phyloP scores from a whole-genome alignment of 768 basidiomycete genomes.

The Suillus americanus region DNA sequence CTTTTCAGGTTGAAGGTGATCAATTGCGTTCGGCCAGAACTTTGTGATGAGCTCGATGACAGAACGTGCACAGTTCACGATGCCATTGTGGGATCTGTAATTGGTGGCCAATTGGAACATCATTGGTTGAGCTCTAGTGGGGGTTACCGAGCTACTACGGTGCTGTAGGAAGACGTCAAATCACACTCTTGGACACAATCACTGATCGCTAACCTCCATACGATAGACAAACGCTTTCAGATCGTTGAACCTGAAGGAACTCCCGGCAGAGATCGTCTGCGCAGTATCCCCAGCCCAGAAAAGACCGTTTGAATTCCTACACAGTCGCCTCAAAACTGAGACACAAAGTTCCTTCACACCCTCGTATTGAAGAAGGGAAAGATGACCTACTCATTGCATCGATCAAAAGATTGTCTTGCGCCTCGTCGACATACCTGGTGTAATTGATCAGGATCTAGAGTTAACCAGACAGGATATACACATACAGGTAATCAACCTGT shows the following conservation, averaged over 20 bases:
- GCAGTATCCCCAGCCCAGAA: conserved; percentile 85
- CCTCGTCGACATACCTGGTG: conserved; percentile 70
- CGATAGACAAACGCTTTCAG: conserved; percentile 66
- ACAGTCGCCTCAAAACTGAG: conserved; percentile 60
- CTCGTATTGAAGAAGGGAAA: neutral
- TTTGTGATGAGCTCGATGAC: conserved; percentile 57
- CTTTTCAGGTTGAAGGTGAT: conserved; percentile 52
- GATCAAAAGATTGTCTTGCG: conserved; percentile 69
- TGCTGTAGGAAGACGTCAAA: conserved; percentile 14
- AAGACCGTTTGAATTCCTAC: conserved; percentile 60
- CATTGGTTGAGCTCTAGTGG: conserved; percentile 23
- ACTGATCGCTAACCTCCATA: conserved; percentile 46
- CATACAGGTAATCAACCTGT: conserved; percentile 58
- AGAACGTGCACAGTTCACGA: conserved; percentile 66
- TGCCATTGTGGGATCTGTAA: conserved; percentile 72
- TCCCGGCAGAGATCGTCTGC: conserved; percentile 73
- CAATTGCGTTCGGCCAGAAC: conserved; percentile 68
- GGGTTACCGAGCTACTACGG: conserved; percentile 11
- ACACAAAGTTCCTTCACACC: neutral
- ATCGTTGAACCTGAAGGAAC: conserved; percentile 70
- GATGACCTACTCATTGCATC: conserved; percentile 51
- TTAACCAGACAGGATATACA: neutral
- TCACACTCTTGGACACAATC: neutral
- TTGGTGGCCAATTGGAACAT: conserved; percentile 62
- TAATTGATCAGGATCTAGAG: neutral